These are phyloP conservation scores for Sporisorium sorghi DNA, from an alignment of 1,284 basidiomycete genomes.

Conservation along the genomic window DNA sequence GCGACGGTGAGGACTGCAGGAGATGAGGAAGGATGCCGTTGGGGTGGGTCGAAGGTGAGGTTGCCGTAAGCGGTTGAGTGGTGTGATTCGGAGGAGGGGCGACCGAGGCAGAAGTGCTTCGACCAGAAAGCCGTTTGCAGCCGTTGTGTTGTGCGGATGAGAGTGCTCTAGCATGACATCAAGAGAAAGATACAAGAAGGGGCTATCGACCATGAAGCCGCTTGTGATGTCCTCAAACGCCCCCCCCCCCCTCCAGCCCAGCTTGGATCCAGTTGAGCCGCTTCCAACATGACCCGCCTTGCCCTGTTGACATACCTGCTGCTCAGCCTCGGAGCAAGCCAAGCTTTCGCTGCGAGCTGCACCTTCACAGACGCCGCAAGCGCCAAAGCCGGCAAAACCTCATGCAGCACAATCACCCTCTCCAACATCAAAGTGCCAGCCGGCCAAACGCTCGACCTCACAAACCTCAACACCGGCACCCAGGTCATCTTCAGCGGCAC, in stretches of 20 bases:
- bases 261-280: no score
- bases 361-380: conserved; percentile 29
- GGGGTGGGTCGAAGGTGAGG: background rate
- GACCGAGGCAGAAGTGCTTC: no score
- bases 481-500: conserved; percentile 37
- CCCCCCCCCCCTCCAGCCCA: background rate
- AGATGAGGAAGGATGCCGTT: background rate
- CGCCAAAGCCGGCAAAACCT: conserved; percentile 17
- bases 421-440: conserved; percentile 41
- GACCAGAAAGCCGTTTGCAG: background rate
- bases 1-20: background rate
- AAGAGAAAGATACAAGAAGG: background rate
- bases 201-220: background rate
- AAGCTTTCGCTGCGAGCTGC: conserved; percentile 9
- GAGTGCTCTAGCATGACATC: background rate
- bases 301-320: background rate
- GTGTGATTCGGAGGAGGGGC: background rate
- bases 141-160: no score
- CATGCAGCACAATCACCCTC: conserved; percentile 37
- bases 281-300: background rate
- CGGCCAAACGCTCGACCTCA: conserved; percentile 37
- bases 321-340: conserved; percentile 1
- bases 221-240: background rate
- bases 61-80: background rate
- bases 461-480: conserved; percentile 16